A percentile compares a stretch with the other conserved stretches of the same genome.
phyloP scores from a whole-genome alignment of 306 rosid genomes.

The Psophocarpus tetragonolobus region DNA sequence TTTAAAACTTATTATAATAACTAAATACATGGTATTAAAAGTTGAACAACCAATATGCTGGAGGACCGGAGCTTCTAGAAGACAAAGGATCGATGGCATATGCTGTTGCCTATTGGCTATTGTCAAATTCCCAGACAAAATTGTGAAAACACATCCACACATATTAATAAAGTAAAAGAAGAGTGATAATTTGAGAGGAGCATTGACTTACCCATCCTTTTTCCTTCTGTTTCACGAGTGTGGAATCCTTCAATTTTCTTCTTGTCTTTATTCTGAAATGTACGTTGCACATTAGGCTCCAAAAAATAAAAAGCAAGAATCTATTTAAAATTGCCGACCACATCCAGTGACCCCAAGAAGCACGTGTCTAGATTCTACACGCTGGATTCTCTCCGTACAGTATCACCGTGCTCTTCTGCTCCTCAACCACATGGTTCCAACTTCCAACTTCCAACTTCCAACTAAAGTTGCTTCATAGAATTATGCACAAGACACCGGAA shows the following conservation, averaged over 20 bases:
- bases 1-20: too few relatives aligned
- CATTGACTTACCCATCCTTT: not conserved
- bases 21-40: too few relatives aligned
- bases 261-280: not conserved
- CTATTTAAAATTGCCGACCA: not conserved
- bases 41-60: not conserved
- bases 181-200: too few relatives aligned
- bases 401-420: not conserved
- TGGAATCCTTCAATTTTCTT: not conserved
- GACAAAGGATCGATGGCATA: not conserved
- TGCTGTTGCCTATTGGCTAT: not conserved
- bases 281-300: not conserved
- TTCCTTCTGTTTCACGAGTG: not conserved
- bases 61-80: slow-evolving; percentile 16
- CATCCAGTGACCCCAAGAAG: not conserved
- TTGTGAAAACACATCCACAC: not conserved
- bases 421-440: not conserved
- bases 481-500: not conserved
- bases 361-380: too few relatives aligned
- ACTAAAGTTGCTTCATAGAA: not conserved
- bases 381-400: slow-evolving; percentile 6
- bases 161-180: not conserved
- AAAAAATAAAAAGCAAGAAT: not conserved
- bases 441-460: too few relatives aligned
- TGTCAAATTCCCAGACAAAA: not conserved